Conservation (phyloP, 768 basidiomycete genomes). For the Auricularia auricula-judae region DNA sequence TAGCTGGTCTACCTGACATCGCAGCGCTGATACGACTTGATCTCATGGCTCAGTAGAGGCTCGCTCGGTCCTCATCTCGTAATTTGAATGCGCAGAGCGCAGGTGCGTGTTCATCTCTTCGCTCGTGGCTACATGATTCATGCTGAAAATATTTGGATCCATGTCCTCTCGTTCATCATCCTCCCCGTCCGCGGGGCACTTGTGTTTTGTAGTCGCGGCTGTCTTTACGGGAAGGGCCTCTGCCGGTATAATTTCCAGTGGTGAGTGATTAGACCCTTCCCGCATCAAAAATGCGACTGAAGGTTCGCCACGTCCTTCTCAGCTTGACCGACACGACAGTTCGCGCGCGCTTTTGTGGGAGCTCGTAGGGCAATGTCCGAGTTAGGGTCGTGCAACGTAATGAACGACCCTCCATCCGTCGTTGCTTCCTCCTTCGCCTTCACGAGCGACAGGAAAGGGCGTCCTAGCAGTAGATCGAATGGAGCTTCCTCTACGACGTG, state of each 20-base stretch:
- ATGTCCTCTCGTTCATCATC: too few relatives aligned
- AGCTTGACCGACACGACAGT: neutral
- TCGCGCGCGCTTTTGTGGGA: neutral
- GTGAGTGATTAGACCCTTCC: neutral
- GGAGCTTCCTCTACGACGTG: constrained; percentile 9
- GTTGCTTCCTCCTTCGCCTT: neutral
- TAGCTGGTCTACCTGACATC: too few relatives aligned
- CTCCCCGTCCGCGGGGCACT: too few relatives aligned
- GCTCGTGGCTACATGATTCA: too few relatives aligned
- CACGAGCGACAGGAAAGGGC: constrained; percentile 5
- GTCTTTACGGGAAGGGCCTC: neutral
- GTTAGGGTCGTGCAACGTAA: neutral
- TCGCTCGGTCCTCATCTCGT: too few relatives aligned
- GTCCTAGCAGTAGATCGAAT: constrained; percentile 7
- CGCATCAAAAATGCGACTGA: neutral
- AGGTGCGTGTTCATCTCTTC: too few relatives aligned
- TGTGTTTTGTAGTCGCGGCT: too few relatives aligned
- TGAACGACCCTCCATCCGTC: neutral
- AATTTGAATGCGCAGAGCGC: too few relatives aligned
- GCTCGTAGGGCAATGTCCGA: neutral
- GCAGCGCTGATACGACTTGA: too few relatives aligned
- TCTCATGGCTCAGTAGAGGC: too few relatives aligned
- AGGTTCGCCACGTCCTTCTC: neutral
- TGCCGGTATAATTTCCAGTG: constrained; percentile 1
- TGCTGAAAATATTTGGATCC: too few relatives aligned